These are phyloP conservation scores for Colletotrichum eremochloae DNA, from an alignment of 2,329 filamentous ascomycete genomes.

Conservation along the genomic window DNA sequence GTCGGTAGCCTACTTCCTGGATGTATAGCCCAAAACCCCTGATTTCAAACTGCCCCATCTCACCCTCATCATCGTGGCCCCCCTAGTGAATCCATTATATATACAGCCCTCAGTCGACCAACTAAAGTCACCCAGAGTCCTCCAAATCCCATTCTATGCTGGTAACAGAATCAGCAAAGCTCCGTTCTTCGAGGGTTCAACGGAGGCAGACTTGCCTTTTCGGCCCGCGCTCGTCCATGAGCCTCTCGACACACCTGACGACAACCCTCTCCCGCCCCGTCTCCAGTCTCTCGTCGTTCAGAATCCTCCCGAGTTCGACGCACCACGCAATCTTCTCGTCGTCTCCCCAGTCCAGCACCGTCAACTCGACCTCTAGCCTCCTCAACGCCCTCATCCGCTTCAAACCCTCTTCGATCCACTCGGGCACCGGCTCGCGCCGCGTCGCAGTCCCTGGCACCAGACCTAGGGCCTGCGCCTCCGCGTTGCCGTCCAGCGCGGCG, in stretches of 20 bases:
- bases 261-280: slow-evolving; percentile 38
- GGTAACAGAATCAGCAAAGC: neutral
- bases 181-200: slow-evolving; percentile 7
- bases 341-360: slow-evolving; percentile 49
- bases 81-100: too few species aligned
- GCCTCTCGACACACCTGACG: slow-evolving; percentile 48
- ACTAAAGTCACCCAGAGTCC: slow-evolving; percentile 1
- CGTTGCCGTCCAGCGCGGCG: slow-evolving; percentile 29
- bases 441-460: neutral
- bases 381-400: slow-evolving; percentile 49
- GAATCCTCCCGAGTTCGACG: slow-evolving; percentile 46
- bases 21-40: neutral
- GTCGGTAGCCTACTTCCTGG: neutral
- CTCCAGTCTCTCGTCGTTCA: slow-evolving; percentile 45
- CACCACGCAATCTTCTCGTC: slow-evolving; percentile 55
- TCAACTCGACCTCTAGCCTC: slow-evolving; percentile 58
- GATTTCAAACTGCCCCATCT: neutral
- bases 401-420: slow-evolving; percentile 53
- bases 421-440: slow-evolving; percentile 38
- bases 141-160: neutral
- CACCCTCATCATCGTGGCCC: neutral
- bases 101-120: neutral
- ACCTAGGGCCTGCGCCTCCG: slow-evolving; percentile 44
- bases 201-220: slow-evolving; percentile 13
- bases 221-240: slow-evolving; percentile 27